Percentiles rank a stretch among this genome's conserved stretches.
These are phyloP conservation scores for Ustilago tritici DNA, from an alignment of 1,284 basidiomycete genomes.

Conservation along the genomic window DNA sequence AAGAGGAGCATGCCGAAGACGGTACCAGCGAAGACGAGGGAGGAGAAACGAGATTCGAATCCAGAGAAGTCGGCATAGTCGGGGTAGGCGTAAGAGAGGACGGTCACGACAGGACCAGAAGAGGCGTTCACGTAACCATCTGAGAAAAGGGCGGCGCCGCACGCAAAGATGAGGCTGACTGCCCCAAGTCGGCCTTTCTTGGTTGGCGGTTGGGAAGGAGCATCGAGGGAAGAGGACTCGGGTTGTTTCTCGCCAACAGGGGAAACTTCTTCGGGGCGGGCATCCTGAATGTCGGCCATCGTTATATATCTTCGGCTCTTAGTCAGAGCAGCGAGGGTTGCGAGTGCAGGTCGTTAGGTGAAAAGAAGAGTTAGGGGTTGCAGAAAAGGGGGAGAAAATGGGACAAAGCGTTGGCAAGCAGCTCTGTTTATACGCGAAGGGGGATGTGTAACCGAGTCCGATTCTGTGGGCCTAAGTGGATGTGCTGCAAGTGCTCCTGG, in stretches of 20 bases:
- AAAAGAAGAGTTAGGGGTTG: not conserved
- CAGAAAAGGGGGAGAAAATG: not conserved
- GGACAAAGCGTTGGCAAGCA: not conserved
- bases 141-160: slow-evolving; percentile 64
- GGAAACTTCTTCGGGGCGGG: slow-evolving; percentile 11
- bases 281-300: slow-evolving; percentile 31
- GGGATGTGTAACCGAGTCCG: not conserved
- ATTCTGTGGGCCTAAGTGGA: not conserved
- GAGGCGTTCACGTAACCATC: slow-evolving; percentile 66
- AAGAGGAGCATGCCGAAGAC: slow-evolving; percentile 76
- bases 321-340: not conserved
- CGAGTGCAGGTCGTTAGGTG: not conserved
- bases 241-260: slow-evolving; percentile 26
- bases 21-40: slow-evolving; percentile 72
- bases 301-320: not conserved
- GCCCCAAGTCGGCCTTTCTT: slow-evolving; percentile 39
- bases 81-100: slow-evolving; percentile 51
- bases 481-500: not conserved
- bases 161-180: slow-evolving; percentile 61
- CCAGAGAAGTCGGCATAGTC: slow-evolving; percentile 32
- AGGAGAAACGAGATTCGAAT: slow-evolving; percentile 56
- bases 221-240: slow-evolving; percentile 6
- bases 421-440: slow-evolving; percentile 5
- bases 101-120: slow-evolving; percentile 53
- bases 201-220: slow-evolving; percentile 17